A percentile compares a stretch with the other conserved stretches of the same genome.
These are phyloP conservation scores for Glycine latifolia DNA, from an alignment of 306 rosid genomes.

Conservation along the genomic window DNA sequence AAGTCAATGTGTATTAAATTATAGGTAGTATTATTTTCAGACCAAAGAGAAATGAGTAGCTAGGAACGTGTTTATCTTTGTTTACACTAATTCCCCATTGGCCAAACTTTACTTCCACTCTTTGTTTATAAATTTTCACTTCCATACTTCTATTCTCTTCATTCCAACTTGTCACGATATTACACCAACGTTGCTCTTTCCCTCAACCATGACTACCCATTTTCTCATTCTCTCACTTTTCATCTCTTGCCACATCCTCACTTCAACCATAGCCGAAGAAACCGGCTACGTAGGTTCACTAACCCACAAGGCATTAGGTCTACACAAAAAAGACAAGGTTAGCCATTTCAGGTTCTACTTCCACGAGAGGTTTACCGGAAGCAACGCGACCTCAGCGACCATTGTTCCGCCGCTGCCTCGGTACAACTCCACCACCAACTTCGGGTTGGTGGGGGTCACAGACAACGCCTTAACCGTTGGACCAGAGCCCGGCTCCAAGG, in stretches of 20 bases:
- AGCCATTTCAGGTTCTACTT: conserved; percentile 64
- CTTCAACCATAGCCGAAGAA: conserved; percentile 20
- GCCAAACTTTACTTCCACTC: neutral
- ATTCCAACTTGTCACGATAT: neutral
- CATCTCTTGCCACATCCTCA: neutral
- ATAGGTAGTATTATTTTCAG: too few relatives aligned
- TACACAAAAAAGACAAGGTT: conserved; percentile 52
- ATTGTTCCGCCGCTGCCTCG: conserved; percentile 25
- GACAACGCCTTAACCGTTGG: conserved; percentile 54
- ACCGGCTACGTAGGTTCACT: conserved; percentile 42
- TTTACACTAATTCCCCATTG: neutral
- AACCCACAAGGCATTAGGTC: conserved; percentile 40
- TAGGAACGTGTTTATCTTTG: neutral
- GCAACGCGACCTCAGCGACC: conserved; percentile 31
- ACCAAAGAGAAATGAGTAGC: neutral
- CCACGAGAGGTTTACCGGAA: conserved; percentile 60
- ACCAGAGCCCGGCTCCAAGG: conserved; percentile 46
- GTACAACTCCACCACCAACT: conserved; percentile 33
- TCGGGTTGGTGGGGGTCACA: conserved; percentile 42
- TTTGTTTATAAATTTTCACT: neutral
- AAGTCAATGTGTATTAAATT: too few relatives aligned
- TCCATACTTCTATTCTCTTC: neutral
- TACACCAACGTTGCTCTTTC: neutral
- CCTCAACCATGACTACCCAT: conserved; percentile 36
- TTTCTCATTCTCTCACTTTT: conserved; percentile 21